A percentile compares a stretch with the other conserved stretches of the same genome.
These are phyloP conservation scores for Penicillium sp. DNA, from an alignment of 2,329 filamentous ascomycete genomes.

Conservation along the genomic window DNA sequence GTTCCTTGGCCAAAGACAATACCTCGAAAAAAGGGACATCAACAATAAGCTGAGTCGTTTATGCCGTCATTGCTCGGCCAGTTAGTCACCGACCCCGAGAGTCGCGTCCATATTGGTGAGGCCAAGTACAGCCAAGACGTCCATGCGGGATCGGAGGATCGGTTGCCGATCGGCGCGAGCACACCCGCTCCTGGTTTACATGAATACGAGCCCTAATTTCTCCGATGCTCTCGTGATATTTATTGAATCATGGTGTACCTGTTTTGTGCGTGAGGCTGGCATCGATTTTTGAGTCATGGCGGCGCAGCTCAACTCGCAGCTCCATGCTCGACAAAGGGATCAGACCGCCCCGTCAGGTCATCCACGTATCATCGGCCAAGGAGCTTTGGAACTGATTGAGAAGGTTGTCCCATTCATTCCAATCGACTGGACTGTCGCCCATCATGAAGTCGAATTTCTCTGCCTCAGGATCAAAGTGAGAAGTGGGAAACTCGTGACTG, in stretches of 20 bases:
- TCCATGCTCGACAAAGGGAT: background rate
- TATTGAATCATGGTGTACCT: background rate
- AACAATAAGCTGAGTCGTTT: background rate
- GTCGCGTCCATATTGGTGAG: background rate
- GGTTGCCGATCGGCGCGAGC: constrained; percentile 9
- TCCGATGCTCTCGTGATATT: background rate
- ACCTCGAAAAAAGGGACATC: background rate
- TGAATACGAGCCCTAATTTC: background rate
- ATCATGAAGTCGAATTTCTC: constrained; percentile 12
- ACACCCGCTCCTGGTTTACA: background rate
- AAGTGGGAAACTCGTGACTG: background rate
- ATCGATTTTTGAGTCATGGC: background rate
- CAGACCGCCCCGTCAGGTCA: background rate
- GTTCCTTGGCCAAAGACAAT: background rate
- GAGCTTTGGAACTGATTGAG: constrained; percentile 30
- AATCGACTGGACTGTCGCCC: constrained; percentile 26
- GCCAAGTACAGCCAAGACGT: background rate
- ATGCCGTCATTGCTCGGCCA: background rate
- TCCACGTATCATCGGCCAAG: constrained; percentile 18
- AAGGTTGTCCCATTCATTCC: constrained; percentile 32
- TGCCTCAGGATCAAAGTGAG: background rate
- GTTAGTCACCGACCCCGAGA: constrained; percentile 17
- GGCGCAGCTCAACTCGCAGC: background rate
- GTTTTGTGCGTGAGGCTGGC: background rate
- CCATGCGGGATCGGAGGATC: constrained; percentile 6